These are phyloP conservation scores for Lophiostoma macrostomum DNA, from an alignment of 495 filamentous ascomycete genomes.

Conservation along the genomic window DNA sequence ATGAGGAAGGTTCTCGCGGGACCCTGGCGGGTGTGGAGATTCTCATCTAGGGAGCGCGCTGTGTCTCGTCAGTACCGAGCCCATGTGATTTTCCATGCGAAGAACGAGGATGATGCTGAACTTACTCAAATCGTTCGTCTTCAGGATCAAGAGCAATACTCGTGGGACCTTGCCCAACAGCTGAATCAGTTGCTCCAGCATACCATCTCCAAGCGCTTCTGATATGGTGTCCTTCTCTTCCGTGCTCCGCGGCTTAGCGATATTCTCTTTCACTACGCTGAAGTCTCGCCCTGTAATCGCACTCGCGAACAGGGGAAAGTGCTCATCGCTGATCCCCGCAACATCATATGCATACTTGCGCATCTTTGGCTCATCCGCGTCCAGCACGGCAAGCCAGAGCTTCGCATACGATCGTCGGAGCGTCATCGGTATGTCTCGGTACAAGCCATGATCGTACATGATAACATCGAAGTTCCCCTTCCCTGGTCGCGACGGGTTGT, in stretches of 20 bases:
- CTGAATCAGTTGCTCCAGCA: constrained; percentile 83
- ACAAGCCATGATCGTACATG: constrained; percentile 96
- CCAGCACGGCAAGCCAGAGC: constrained; percentile 94
- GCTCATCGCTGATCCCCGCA: constrained; percentile 82
- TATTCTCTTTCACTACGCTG: constrained; percentile 60
- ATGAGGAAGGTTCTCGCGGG: constrained; percentile 90
- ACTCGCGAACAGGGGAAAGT: constrained; percentile 93
- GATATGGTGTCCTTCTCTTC: constrained; percentile 80
- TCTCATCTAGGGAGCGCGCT: constrained; percentile 90
- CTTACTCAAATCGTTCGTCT: constrained; percentile 93
- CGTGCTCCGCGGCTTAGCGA: constrained; percentile 60
- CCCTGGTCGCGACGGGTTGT: constrained; percentile 55
- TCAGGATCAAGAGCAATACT: constrained; percentile 91
- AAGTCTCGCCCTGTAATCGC: constrained; percentile 96
- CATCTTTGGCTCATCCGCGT: constrained; percentile 79
- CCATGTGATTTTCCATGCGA: background rate
- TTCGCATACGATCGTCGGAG: constrained; percentile 89
- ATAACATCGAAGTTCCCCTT: constrained; percentile 92
- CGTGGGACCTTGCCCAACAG: constrained; percentile 84
- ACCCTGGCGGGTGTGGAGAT: constrained; percentile 82
- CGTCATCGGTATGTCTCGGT: constrained; percentile 80
- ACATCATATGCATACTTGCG: constrained; percentile 84
- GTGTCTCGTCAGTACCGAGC: constrained; percentile 15
- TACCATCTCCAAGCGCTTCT: constrained; percentile 76
- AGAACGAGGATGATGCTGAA: constrained; percentile 38